phyloP scores from a whole-genome alignment of 2,329 filamentous ascomycete genomes.

The Penicillium sp. region DNA sequence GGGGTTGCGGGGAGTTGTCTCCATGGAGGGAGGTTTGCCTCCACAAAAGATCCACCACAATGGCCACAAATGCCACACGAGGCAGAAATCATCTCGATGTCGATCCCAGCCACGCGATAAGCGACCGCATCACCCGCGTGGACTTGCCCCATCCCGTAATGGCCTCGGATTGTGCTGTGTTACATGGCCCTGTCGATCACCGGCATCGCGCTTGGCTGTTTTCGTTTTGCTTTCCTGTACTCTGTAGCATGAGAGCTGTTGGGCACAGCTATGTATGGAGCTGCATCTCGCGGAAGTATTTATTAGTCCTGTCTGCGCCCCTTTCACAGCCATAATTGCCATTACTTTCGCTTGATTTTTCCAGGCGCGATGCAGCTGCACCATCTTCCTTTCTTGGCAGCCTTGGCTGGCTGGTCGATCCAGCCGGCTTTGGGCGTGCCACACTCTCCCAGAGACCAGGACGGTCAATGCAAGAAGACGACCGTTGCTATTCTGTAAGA shows the following conservation, averaged over 20 bases:
- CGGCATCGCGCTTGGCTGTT: not conserved
- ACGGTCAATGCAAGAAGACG: slow-evolving; percentile 26
- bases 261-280: not conserved
- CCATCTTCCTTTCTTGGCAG: slow-evolving; percentile 20
- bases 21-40: not conserved
- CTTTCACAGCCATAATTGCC: not conserved
- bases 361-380: slow-evolving; percentile 20
- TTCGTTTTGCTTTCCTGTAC: not conserved
- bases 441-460: slow-evolving; percentile 11
- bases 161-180: slow-evolving; percentile 8
- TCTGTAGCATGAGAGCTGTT: not conserved
- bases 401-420: slow-evolving; percentile 11
- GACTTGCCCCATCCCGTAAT: slow-evolving; percentile 17
- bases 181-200: slow-evolving; percentile 22
- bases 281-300: not conserved
- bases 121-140: slow-evolving; percentile 10
- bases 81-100: not conserved
- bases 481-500: slow-evolving; percentile 27
- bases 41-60: not conserved
- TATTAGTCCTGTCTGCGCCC: not conserved
- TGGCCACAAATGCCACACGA: not conserved
- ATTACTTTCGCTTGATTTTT: not conserved
- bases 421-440: slow-evolving; percentile 19
- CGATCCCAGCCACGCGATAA: slow-evolving; percentile 4
- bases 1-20: slow-evolving; percentile 13